phyloP scores from a whole-genome alignment of 768 basidiomycete species.

The Holtermanniella nyarrowii region DNA sequence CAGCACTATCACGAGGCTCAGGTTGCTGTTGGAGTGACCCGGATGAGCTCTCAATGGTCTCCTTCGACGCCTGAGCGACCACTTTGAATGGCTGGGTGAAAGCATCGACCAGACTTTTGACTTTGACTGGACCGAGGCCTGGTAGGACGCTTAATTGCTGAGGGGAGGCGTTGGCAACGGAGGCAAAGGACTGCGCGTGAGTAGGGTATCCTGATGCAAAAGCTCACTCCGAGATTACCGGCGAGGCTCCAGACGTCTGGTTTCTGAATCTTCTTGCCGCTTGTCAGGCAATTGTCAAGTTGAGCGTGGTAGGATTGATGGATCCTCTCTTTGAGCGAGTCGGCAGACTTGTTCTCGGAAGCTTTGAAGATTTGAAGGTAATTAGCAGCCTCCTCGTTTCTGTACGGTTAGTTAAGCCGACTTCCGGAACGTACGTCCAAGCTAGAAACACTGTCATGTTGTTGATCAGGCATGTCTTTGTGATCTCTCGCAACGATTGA shows the following conservation, averaged over 20 bases:
- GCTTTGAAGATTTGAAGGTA: slow-evolving; percentile 87
- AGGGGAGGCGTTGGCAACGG: slow-evolving; percentile 60
- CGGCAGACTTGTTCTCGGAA: slow-evolving; percentile 85
- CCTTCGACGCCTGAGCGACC: too few relatives aligned
- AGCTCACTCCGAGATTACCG: slow-evolving; percentile 76
- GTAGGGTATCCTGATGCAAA: background rate
- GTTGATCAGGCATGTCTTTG: slow-evolving; percentile 85
- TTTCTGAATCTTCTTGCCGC: slow-evolving; percentile 89
- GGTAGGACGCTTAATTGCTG: slow-evolving; percentile 74
- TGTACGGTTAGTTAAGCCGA: slow-evolving; percentile 32
- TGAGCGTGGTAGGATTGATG: slow-evolving; percentile 80
- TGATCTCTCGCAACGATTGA: slow-evolving; percentile 82
- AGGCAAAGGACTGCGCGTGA: slow-evolving; percentile 63
- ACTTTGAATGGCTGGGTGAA: slow-evolving; percentile 71
- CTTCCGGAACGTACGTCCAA: slow-evolving; percentile 57
- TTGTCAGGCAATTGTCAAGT: slow-evolving; percentile 70
- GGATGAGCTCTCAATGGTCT: too few relatives aligned
- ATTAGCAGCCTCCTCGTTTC: slow-evolving; percentile 80
- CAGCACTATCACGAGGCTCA: too few relatives aligned
- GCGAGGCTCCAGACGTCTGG: slow-evolving; percentile 90
- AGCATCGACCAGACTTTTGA: slow-evolving; percentile 77
- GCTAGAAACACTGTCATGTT: slow-evolving; percentile 84
- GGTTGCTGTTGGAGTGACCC: too few relatives aligned
- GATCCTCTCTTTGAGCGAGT: slow-evolving; percentile 85
- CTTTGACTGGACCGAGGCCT: slow-evolving; percentile 89